phyloP scores from a whole-genome alignment of 768 basidiomycete species.

The Phanerochaete carnosa region DNA sequence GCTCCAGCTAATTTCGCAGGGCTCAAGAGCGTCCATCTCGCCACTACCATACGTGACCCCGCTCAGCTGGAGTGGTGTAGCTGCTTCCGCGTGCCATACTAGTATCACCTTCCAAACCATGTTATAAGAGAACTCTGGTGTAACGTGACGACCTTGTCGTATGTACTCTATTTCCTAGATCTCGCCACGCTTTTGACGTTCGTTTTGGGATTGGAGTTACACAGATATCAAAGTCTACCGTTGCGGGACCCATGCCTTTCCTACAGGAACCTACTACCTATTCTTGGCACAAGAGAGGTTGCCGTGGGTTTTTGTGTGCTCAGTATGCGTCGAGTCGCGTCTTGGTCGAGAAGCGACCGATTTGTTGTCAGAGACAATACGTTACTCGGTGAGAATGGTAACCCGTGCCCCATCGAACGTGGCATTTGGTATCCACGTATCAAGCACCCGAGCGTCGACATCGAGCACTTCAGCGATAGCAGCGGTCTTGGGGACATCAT shows the following conservation, averaged over 20 bases:
- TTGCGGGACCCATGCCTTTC: constrained; percentile 27
- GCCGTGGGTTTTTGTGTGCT: constrained; percentile 19
- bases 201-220: constrained; percentile 43
- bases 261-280: constrained; percentile 28
- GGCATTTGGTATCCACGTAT: constrained; percentile 44
- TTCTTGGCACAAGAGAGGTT: constrained; percentile 46
- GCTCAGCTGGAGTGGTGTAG: too few relatives aligned
- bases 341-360: constrained; percentile 47
- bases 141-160: too few relatives aligned
- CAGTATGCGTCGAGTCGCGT: background rate
- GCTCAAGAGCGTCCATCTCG: too few relatives aligned
- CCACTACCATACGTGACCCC: constrained; percentile 34
- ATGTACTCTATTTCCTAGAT: constrained; percentile 23
- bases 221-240: constrained; percentile 34
- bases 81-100: too few relatives aligned
- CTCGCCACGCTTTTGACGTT: constrained; percentile 23
- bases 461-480: constrained; percentile 33
- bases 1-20: constrained; percentile 14
- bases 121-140: too few relatives aligned
- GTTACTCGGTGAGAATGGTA: constrained; percentile 34
- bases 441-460: constrained; percentile 37
- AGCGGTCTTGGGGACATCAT: constrained; percentile 29
- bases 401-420: constrained; percentile 36
- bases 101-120: too few relatives aligned
- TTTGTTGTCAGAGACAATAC: constrained; percentile 59